Base-by-base conservation (phyloP, 257 asterid species). In the Buddleja alternifolia region DNA sequence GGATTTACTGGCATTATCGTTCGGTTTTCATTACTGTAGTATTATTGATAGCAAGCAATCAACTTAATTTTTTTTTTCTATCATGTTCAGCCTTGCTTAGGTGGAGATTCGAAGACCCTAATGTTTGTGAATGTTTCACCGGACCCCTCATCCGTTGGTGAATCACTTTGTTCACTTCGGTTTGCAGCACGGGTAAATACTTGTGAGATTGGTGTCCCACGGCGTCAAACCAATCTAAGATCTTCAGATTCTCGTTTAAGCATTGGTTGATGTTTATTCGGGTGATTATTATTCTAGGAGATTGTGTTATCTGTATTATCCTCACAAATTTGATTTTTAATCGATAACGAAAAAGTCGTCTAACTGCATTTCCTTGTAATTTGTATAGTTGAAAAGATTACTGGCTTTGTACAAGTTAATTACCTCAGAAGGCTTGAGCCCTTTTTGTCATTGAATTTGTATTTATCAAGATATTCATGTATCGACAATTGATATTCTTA, bases 111-210 rank as follows among this genome's bases (percentile, higher is more conserved):
- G 1, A 95, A 95, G 85, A 92, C 95, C 0, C 46, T 95, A 79
- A 95, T 95, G 97, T 89, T 95, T 58, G 99, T 92, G 40, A 95
- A 95, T 58, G 72, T 95, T 39, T 84, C 99, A 1, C 99, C 98
- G 0, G 99, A 92, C 21, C 87, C 94, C 6, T 63, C 95, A 24
- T 95, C 99, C 0, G 75, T 76, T 1, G 94, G 97, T 37, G 99
- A 95, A 80, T 86, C 98, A 11, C 95, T 95, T 56, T 89, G 99
- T 72, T 95, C 99, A 17, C 96, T 95, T 5, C 83, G 98, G 14
- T 92, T 95, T 60, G 99, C 99, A 7, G 95, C 98, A 42, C 78
- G 96, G 44, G 98, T 95, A 11, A 95, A 95, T 54, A 85, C 97
- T 3, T 95, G 99, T 61, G 99, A 95, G 80, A 92, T 95, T 57